Percentiles rank a stretch among this genome's conserved stretches.
Conservation (phyloP, 805 yeast species). For the Barnettozyma californica region DNA sequence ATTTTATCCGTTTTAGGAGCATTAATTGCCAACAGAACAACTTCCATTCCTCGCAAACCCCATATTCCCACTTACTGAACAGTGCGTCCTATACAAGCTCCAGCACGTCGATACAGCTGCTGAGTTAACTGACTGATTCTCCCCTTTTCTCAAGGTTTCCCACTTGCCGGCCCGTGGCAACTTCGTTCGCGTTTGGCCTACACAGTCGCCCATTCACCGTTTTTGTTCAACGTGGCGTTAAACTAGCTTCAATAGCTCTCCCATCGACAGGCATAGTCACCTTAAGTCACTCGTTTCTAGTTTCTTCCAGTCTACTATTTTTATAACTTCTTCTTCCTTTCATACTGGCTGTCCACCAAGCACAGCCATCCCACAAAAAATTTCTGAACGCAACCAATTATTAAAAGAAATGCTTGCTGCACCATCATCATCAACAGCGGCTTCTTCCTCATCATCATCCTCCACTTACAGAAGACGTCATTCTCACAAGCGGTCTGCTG, state of each 20-base stretch:
- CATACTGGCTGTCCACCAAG: not conserved
- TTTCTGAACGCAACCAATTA: not conserved
- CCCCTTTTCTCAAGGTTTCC: not conserved
- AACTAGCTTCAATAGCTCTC: not conserved
- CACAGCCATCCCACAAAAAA: not conserved
- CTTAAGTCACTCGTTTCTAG: slow-evolving; percentile 1
- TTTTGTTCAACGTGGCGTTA: not conserved
- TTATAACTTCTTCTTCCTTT: not conserved
- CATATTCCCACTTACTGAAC: not conserved
- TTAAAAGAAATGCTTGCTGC: slow-evolving; percentile 15
- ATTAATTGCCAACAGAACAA: slow-evolving; percentile 2
- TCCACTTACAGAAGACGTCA: slow-evolving; percentile 47
- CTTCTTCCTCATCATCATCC: not conserved
- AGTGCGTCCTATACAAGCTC: not conserved
- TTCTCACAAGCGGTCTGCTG: slow-evolving; percentile 81
- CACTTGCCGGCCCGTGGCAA: not conserved
- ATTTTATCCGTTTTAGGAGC: slow-evolving; percentile 2
- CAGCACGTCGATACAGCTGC: not conserved
- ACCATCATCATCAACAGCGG: slow-evolving; percentile 1
- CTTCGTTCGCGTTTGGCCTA: not conserved
- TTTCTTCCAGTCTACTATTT: not conserved
- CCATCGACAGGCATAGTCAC: not conserved
- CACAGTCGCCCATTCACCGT: not conserved
- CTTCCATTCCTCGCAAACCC: not conserved
- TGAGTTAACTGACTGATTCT: not conserved